Base-by-base conservation (phyloP, 2,329 filamentous ascomycete genomes). In the Ophiobolus disseminans region DNA sequence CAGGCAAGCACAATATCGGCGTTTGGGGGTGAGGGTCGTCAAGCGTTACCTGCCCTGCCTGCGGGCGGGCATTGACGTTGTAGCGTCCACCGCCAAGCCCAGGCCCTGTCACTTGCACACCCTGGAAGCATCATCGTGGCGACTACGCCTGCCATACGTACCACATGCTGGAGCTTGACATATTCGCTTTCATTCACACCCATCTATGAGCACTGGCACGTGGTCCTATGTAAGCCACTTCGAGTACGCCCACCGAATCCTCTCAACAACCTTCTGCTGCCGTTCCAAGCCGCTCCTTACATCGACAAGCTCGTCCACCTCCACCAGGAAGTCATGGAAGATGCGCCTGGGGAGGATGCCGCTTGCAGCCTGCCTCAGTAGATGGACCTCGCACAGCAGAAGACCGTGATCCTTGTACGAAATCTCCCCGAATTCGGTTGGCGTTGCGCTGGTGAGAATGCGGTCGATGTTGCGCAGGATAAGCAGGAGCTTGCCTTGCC, bases 351-450 rank as follows among this genome's bases (percentile, higher is more conserved):
- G 91, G 58, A 97, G 83, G 31, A 91, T 75, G 17, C 76, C 79
- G 41, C 79, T 78, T 2, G 88, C 87, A 35, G 88, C 81, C 60
- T 84, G 84, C 36, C 91, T 84, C 42, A 99, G 78, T 22, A 91
- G 82, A 62, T 97, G 91, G 3, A 93, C 87, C 70, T 99, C 93
- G 70, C 91, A 96, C 4, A 99, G 80, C 32, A 99, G 77, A 50
- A 97, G 77, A 1, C 94, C 94, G 62, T 96, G 91, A 62, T 97
- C 91, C 73, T 93, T 95, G 78, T 96, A 97, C 1, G 88, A 87
- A 39, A 97, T 79, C 53, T 93, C 82, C 7, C 83, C 90, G 65
- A 87, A 88, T 50, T 89, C 81, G 8, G 85, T 86, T 0, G 87
- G 84, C n/a, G 62, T 69, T 13, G 75, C 74, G 22, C 73, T 68